Evolutionary conservation across 768 basidiomycete species (phyloP).

Genomic region (Podaxis rugospora): DNA sequence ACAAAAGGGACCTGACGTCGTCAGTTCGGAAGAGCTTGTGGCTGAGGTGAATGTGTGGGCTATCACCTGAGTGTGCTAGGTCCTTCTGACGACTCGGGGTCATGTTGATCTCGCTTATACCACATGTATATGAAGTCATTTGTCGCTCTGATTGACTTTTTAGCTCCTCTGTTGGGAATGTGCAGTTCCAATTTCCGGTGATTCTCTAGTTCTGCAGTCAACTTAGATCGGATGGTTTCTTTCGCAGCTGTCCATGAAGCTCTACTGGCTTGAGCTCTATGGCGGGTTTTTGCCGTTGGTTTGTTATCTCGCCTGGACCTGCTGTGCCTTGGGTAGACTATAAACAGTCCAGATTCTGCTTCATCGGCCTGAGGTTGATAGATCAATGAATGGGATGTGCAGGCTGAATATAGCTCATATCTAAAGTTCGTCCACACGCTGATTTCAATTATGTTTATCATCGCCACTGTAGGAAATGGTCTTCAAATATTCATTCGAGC

Average conservation of each 20-base stretch:
- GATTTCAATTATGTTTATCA: background rate
- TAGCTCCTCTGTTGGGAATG: background rate
- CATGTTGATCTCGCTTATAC: background rate
- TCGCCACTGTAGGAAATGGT: background rate
- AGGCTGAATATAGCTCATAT: background rate
- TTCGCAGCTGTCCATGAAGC: background rate
- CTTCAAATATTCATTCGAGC: background rate
- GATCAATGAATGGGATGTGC: background rate
- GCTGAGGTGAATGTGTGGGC: background rate
- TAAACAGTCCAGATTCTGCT: background rate
- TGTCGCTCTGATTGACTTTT: background rate
- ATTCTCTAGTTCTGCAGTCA: background rate
- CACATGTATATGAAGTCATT: background rate
- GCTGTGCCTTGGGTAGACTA: background rate
- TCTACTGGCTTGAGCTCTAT: background rate
- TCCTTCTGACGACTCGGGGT: background rate
- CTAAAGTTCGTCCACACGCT: background rate
- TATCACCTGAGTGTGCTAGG: background rate
- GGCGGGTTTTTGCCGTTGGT: background rate
- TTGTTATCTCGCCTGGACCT: background rate
- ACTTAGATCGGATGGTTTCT: background rate
- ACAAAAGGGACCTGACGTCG: background rate
- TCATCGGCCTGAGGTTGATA: background rate
- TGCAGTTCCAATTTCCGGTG: background rate
- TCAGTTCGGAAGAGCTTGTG: background rate